Conservation (phyloP, 768 basidiomycete genomes). For the Gymnopilus junonius region DNA sequence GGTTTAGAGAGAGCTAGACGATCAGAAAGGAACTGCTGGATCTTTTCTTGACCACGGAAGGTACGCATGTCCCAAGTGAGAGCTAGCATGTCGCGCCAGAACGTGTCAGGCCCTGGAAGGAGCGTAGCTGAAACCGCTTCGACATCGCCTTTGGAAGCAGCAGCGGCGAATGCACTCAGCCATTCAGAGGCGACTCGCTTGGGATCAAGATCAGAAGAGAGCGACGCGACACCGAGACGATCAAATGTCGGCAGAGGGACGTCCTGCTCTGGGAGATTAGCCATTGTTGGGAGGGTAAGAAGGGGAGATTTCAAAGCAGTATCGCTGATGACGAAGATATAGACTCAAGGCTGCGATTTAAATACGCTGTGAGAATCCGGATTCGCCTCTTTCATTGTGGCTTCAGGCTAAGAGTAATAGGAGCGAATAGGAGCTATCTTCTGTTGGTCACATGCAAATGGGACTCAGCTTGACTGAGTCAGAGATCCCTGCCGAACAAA, state of each 20-base stretch:
- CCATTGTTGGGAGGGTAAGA: not conserved
- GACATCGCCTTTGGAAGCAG: slow-evolving; percentile 10
- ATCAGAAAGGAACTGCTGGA: slow-evolving; percentile 38
- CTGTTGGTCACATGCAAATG: not conserved
- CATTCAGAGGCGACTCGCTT: slow-evolving; percentile 21
- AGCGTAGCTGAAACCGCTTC: slow-evolving; percentile 22
- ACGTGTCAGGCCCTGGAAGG: slow-evolving; percentile 31
- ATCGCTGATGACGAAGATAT: not conserved
- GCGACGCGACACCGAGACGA: slow-evolving; percentile 15
- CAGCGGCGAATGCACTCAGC: slow-evolving; percentile 20
- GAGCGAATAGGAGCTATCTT: not conserved
- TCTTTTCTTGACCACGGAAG: slow-evolving; percentile 37
- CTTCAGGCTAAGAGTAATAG: not conserved
- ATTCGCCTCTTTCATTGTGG: not conserved
- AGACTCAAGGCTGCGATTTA: not conserved
- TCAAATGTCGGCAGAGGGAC: slow-evolving; percentile 20
- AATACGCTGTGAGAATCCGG: not conserved
- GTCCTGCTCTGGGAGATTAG: slow-evolving; percentile 11
- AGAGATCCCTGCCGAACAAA: too few species aligned
- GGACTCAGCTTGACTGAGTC: too few species aligned
- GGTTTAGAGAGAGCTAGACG: slow-evolving; percentile 32
- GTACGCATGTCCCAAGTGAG: slow-evolving; percentile 57
- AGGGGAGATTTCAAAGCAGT: not conserved
- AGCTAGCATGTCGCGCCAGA: slow-evolving; percentile 55
- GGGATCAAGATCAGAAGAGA: slow-evolving; percentile 7